Evolutionary conservation across 2,329 filamentous ascomycete species (phyloP).

Genomic region (Phialophora macrospora): DNA sequence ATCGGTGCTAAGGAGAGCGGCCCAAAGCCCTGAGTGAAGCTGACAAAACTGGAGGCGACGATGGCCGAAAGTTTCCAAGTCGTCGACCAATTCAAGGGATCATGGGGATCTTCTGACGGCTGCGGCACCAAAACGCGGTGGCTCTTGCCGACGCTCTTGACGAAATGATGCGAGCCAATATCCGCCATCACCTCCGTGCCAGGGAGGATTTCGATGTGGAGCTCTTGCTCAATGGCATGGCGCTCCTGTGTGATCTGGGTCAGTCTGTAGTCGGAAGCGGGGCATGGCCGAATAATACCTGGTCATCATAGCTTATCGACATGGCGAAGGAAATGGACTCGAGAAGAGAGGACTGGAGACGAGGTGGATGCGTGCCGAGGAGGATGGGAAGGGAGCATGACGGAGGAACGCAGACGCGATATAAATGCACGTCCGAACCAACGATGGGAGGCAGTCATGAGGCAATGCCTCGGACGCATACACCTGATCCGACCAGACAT

Average conservation of each 20-base stretch:
- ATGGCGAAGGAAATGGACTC: slow-evolving; percentile 41
- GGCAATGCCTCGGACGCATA: not conserved
- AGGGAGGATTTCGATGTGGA: slow-evolving; percentile 60
- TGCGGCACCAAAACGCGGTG: slow-evolving; percentile 56
- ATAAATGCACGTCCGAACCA: not conserved
- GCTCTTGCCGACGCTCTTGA: slow-evolving; percentile 54
- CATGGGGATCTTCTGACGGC: slow-evolving; percentile 53
- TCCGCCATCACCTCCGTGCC: slow-evolving; percentile 66
- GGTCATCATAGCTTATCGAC: slow-evolving; percentile 56
- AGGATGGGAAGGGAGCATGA: not conserved
- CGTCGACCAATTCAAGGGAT: slow-evolving; percentile 57
- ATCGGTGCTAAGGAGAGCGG: slow-evolving; percentile 62
- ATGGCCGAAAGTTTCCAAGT: slow-evolving; percentile 58
- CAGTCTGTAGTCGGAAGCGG: not conserved
- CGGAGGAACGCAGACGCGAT: not conserved
- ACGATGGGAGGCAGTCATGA: not conserved
- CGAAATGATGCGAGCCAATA: slow-evolving; percentile 67
- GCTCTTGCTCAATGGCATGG: slow-evolving; percentile 42
- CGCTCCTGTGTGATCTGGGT: slow-evolving; percentile 27
- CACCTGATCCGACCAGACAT: not conserved
- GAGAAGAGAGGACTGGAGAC: not conserved
- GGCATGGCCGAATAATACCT: slow-evolving; percentile 40
- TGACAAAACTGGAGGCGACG: slow-evolving; percentile 51
- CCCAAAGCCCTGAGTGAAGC: slow-evolving; percentile 61
- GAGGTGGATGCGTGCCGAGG: not conserved